Evolutionary conservation across 139 green algal species (phyloP), one percentile per base, ranked within the genome.

Genomic region (Parachlorella kessleri): DNA sequence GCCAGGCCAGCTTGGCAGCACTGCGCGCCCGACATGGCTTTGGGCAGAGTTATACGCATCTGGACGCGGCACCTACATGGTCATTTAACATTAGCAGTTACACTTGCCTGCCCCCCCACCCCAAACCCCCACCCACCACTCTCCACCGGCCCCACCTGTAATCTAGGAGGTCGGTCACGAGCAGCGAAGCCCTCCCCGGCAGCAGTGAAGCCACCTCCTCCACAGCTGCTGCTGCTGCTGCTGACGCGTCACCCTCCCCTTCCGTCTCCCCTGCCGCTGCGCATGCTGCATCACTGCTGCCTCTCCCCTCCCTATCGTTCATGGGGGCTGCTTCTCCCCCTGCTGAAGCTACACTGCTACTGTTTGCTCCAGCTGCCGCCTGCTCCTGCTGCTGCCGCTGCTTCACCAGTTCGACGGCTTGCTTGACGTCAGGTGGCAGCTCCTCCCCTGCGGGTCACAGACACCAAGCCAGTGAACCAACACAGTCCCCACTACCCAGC

Each of bases 161-260:
- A 76, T 94, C 89, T 14, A 94, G 28, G 54, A 90, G 66, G 77
- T 94, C 89, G 0, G 85, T 91, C 6, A 94, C 81, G 21, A 94
- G 68, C 35, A 94, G 40, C 59, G 90, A 84, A 26, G 89, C 89
- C 6, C 68, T 66, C 7, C 36, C 28, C 2, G 81, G 67, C 38
- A 89, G 66, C 65, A 83, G 40, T 1, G 66, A 42, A 26, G 80
- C 67, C 23, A 78, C 65, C 3, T 77, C 64, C 65, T 39, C 36
- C 14, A 82, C n/a, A n/a, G 48, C 48, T 59, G 14, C 48, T 59
- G 14, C 48, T 28, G 48, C 21, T 18, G 14, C 48, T 59, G 48
- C 48, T 18, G 14, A 59, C 48, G 14, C 48, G 14, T 14, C 14
- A 59, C 48, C 48, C 14, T 18, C 21, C 14, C 48, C 48, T 28